These are phyloP conservation scores for Blastomyces gilchristii DNA, from an alignment of 2,329 filamentous ascomycete genomes.

Conservation along the genomic window DNA sequence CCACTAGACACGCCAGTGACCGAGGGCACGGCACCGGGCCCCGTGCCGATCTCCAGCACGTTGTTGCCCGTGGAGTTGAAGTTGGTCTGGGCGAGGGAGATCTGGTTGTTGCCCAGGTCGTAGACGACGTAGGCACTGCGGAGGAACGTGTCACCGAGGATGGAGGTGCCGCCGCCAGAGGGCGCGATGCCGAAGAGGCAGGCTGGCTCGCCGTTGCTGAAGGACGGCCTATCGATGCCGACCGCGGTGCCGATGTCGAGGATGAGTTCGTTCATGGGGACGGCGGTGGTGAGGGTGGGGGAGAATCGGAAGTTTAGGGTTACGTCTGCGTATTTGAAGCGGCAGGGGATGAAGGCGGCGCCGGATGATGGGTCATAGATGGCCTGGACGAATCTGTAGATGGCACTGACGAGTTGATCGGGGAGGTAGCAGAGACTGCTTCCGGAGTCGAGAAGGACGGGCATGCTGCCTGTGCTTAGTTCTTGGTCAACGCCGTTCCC, in stretches of 20 bases:
- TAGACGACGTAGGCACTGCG: constrained; percentile 67
- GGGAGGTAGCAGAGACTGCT: constrained; percentile 60
- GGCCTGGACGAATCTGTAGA: constrained; percentile 52
- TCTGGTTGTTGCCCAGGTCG: constrained; percentile 60
- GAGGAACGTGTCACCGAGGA: constrained; percentile 65
- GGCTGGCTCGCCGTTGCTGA: constrained; percentile 44
- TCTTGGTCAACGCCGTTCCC: constrained; percentile 17
- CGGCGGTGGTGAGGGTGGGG: constrained; percentile 35
- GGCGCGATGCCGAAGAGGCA: constrained; percentile 61
- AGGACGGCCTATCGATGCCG: constrained; percentile 40
- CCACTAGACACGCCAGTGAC: constrained; percentile 29
- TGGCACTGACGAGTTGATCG: constrained; percentile 36
- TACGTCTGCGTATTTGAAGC: constrained; percentile 38
- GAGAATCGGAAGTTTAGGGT: constrained; percentile 44
- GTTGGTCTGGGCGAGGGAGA: constrained; percentile 58
- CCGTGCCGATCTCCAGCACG: constrained; percentile 44
- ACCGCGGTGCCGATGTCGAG: constrained; percentile 44
- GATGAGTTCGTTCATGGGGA: constrained; percentile 50
- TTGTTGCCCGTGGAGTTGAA: constrained; percentile 45
- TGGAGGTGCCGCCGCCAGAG: constrained; percentile 44
- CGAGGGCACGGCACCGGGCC: constrained; percentile 39
- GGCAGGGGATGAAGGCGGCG: constrained; percentile 45
- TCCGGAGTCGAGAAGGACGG: constrained; percentile 62
- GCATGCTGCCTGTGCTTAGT: constrained; percentile 34
- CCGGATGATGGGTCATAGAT: constrained; percentile 45